Evolutionary conservation across 1,139 yeast species (phyloP).

Genomic region (Lodderomyces elongisporus): DNA sequence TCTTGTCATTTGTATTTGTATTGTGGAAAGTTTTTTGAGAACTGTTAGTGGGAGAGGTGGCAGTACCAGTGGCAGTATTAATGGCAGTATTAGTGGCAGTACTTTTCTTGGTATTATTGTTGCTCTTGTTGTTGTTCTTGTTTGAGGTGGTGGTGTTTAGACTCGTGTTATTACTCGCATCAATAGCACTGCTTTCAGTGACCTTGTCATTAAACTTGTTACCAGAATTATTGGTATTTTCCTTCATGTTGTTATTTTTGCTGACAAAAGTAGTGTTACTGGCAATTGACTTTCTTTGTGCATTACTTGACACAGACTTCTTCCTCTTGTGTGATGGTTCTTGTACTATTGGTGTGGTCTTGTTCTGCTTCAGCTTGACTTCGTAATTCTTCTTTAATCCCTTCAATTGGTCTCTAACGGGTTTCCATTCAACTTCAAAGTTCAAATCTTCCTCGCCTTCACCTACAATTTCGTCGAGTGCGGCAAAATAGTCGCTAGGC

Average conservation of each 20-base stretch:
- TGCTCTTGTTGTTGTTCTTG: conserved; percentile 6
- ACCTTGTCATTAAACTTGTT: background rate
- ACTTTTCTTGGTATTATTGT: too few species aligned
- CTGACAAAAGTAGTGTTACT: too few species aligned
- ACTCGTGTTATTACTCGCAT: conserved; percentile 1
- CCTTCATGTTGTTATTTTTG: background rate
- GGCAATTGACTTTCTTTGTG: background rate
- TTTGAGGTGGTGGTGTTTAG: conserved; percentile 11
- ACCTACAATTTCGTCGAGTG: conserved; percentile 23
- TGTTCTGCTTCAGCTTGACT: background rate
- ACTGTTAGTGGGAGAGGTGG: too few species aligned
- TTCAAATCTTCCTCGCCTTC: conserved; percentile 21
- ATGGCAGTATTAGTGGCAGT: too few species aligned
- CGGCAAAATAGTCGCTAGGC: conserved; percentile 17
- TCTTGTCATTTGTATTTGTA: too few species aligned
- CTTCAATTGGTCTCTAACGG: conserved; percentile 9
- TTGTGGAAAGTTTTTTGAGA: too few species aligned
- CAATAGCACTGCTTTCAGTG: conserved; percentile 2
- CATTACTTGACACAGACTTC: background rate
- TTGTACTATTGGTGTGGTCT: background rate
- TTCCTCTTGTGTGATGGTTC: background rate
- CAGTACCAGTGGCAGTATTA: too few species aligned
- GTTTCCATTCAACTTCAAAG: too few species aligned
- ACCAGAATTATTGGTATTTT: background rate
- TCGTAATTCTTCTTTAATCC: background rate